These are phyloP conservation scores for Ploettnerulaceae sp. DNA, from an alignment of 2,329 filamentous ascomycete species.

Conservation along the genomic window DNA sequence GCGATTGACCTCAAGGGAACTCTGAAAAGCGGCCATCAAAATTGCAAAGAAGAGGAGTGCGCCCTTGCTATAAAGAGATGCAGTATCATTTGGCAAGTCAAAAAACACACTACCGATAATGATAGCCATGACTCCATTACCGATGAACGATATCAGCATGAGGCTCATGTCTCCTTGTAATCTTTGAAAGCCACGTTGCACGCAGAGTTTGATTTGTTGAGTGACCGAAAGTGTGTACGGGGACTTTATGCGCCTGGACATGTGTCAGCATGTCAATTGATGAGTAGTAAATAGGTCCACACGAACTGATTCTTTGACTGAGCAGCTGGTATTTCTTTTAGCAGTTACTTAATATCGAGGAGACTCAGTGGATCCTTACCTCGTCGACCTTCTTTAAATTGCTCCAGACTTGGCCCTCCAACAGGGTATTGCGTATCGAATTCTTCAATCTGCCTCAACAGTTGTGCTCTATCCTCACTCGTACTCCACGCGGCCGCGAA, in stretches of 20 bases:
- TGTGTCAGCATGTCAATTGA: constrained; percentile 40
- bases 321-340: constrained; percentile 15
- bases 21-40: constrained; percentile 52
- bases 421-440: constrained; percentile 43
- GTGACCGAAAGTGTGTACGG: constrained; percentile 76
- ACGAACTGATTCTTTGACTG: constrained; percentile 24
- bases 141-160: constrained; percentile 44
- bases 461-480: constrained; percentile 41
- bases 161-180: constrained; percentile 71
- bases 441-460: constrained; percentile 45
- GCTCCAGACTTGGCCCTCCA: constrained; percentile 31
- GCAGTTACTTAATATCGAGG: background rate
- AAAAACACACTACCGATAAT: constrained; percentile 63
- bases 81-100: constrained; percentile 49
- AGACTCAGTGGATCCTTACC: constrained; percentile 3
- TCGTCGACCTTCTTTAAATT: constrained; percentile 40
- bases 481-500: constrained; percentile 48
- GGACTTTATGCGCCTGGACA: constrained; percentile 55
- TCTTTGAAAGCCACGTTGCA: constrained; percentile 75
- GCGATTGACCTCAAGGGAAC: constrained; percentile 44
- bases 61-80: constrained; percentile 56
- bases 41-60: constrained; percentile 65
- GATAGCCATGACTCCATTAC: constrained; percentile 47
- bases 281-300: background rate
- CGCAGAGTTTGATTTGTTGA: constrained; percentile 73